Evolutionary conservation across 352 stramenopile species (phyloP), one percentile per base, ranked within the genome.

Genomic region (Phytophthora sp.): DNA sequence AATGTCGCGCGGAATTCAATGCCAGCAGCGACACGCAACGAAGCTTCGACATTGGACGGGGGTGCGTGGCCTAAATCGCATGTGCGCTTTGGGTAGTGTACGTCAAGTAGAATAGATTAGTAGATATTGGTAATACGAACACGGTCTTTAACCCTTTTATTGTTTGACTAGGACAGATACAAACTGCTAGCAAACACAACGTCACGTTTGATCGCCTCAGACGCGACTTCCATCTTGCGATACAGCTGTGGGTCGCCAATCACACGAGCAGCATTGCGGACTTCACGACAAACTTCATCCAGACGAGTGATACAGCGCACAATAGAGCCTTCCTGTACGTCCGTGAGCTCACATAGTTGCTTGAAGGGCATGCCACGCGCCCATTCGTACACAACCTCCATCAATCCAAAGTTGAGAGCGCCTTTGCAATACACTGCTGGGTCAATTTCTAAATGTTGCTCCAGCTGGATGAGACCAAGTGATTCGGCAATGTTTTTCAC

Each of bases 351-450:
- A 62, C 93, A 98, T 27, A 99, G 91, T 31, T 97, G 90, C 63
- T 93, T 97, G 76, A 99, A 99, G 12, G 96, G 90, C 73, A 99
- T 97, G 4, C 97, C 98, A 46, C 94, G 88, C 7, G 97, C 97
- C 98, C 98, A 99, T 68, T 99, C 96, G 75, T 99, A 99, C 11
- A 98, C 95, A 24, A 97, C 89, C 57, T 97, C 85, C 77, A 97
- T 95, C 36, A 98, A 68, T 0, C 96, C 96, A 76, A 99, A 99
- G 69, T 99, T 99, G 11, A 99, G 83, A 44, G 84, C 90, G 8
- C 82, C 82, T 33, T 97, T 96, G 65, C 71, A 86, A 49, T 95
- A 99, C 33, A 98, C 94, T 0, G 93, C 74, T 12, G 93, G 93
- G 60, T 98, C 95, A 26, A 98, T 89, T 44, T 91, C 86, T 30